These are phyloP conservation scores for Artomyces pyxidatus DNA, from an alignment of 768 basidiomycete species.

Conservation along the genomic window DNA sequence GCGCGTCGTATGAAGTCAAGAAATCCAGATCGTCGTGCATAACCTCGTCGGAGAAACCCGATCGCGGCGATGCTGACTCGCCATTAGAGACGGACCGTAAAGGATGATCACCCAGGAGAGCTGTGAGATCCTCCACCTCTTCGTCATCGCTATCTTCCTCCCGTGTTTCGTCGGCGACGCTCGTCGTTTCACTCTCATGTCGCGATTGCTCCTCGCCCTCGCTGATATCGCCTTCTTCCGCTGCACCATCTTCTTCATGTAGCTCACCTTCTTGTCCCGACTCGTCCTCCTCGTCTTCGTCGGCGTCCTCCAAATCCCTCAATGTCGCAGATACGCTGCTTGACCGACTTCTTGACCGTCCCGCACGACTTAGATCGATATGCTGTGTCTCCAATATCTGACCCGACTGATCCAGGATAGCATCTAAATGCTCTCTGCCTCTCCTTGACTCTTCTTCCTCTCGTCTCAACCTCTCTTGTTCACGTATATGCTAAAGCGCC, in stretches of 20 bases:
- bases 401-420: constrained; percentile 83
- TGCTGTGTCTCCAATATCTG: constrained; percentile 82
- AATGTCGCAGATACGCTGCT: constrained; percentile 27
- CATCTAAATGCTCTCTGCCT: constrained; percentile 83
- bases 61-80: constrained; percentile 5
- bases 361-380: constrained; percentile 50
- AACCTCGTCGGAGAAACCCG: constrained; percentile 7
- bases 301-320: constrained; percentile 9
- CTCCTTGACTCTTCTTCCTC: constrained; percentile 74
- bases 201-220: constrained; percentile 6
- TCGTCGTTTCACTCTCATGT: no score
- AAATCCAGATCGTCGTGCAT: neutral
- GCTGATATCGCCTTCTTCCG: constrained; percentile 21
- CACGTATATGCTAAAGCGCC: constrained; percentile 55
- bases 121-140: constrained; percentile 11
- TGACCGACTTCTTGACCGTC: constrained; percentile 48
- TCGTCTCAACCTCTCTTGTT: constrained; percentile 49
- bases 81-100: neutral
- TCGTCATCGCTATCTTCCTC: constrained; percentile 32
- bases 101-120: neutral
- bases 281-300: constrained; percentile 8
- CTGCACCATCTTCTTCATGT: constrained; percentile 22
- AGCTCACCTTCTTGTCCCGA: constrained; percentile 17
- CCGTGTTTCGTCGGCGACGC: neutral
- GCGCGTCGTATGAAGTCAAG: neutral